Conservation (phyloP, 2,329 filamentous ascomycete genomes). For the Dryadomyces sulphureus region DNA sequence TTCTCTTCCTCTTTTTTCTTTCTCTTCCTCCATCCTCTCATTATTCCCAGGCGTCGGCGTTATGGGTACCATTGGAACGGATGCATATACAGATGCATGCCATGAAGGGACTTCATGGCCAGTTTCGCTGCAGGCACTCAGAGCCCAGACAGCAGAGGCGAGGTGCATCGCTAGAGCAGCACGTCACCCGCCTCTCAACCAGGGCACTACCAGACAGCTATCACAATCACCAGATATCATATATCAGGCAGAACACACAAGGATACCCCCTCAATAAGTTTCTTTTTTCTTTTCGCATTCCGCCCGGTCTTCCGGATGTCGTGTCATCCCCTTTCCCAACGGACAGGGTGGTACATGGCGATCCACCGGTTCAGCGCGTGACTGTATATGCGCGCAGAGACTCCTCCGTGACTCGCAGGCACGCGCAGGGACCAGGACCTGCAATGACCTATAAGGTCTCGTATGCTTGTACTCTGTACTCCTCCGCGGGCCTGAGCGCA, state of each 20-base stretch:
- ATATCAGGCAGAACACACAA: neutral
- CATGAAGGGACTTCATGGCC: neutral
- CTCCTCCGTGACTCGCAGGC: no score
- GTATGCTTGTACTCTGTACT: no score
- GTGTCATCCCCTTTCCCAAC: no score
- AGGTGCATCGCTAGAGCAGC: constrained; percentile 1
- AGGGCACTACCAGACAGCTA: neutral
- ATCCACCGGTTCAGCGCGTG: no score
- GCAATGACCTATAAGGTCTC: no score
- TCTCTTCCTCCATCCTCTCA: neutral
- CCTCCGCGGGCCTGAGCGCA: no score
- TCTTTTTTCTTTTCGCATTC: no score
- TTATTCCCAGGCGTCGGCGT: constrained; percentile 3
- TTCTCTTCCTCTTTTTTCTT: neutral
- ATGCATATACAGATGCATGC: neutral
- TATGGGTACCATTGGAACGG: constrained; percentile 1
- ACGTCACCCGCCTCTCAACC: neutral
- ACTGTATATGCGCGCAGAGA: no score
- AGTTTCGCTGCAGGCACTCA: neutral
- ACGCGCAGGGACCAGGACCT: no score
- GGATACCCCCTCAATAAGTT: no score
- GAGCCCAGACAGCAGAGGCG: neutral
- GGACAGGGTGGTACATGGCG: no score
- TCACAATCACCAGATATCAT: neutral
- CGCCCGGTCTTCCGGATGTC: no score